Evolutionary conservation across 2,329 filamentous ascomycete genomes (phyloP).

Genomic region (Cercospora nicotianae): DNA sequence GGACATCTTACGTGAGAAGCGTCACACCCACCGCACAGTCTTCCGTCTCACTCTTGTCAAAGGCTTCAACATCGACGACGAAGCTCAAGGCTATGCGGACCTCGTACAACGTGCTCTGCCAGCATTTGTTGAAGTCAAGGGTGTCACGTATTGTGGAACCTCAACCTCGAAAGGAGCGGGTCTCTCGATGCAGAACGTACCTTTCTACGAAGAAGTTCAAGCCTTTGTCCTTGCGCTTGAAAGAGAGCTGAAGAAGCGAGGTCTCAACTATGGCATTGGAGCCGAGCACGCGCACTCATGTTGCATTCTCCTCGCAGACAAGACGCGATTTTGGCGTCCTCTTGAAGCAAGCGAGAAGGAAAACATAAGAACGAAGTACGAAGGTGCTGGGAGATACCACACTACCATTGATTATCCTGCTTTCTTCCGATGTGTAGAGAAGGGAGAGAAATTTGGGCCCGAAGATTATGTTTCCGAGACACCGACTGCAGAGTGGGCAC

Average conservation of each 20-base stretch:
- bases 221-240: constrained; percentile 79
- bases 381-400: constrained; percentile 66
- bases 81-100: constrained; percentile 84
- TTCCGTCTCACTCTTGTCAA: constrained; percentile 95
- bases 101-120: constrained; percentile 83
- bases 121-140: constrained; percentile 93
- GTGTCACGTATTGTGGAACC: constrained; percentile 95
- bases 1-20: constrained; percentile 80
- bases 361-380: constrained; percentile 45
- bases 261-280: constrained; percentile 82
- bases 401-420: constrained; percentile 86
- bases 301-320: constrained; percentile 78
- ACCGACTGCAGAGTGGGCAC: constrained; percentile 83
- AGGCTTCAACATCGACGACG: constrained; percentile 95
- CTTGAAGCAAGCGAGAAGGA: neutral
- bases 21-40: constrained; percentile 85
- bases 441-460: constrained; percentile 65
- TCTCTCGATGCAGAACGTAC: constrained; percentile 94
- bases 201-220: constrained; percentile 88
- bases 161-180: constrained; percentile 80
- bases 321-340: constrained; percentile 68
- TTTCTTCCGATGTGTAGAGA: constrained; percentile 83
- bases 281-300: constrained; percentile 95
- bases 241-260: constrained; percentile 64
- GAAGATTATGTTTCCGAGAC: constrained; percentile 86